Evolutionary conservation across 2,329 filamentous ascomycete species (phyloP), one percentile per base, ranked within the genome.

Genomic region (Phyllosticta ampelicida): DNA sequence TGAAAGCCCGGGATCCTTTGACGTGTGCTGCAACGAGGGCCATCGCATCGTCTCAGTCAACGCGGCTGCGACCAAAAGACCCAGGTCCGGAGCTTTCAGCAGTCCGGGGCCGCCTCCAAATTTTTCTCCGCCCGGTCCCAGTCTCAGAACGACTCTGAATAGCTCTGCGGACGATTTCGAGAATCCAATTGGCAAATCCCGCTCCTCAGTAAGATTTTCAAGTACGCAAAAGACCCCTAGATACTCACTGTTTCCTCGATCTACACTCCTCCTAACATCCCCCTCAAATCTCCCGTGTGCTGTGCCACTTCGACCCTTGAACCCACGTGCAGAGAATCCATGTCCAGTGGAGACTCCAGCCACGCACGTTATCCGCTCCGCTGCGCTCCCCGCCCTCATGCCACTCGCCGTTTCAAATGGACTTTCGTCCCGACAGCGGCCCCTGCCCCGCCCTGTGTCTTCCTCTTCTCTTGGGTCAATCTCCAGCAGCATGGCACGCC

Each of bases 391-490:
- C 5, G 63, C 67, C 49, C 65, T 73, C 36, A 62, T 73, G 21
- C 70, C 70, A 18, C 67, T 73, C 58, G 71, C 71, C 20, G 69
- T 66, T 53, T 67, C 70, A 20, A 67, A 68, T 48, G 71, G 70
- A 19, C 69, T 73, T 49, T 44, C 13, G 36, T 63, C 71, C 51
- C 67, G 61, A 13, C 55, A 58, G 61, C 62, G 55, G 62, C 65
- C 52, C 61, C 64, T 18, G 65, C 64, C 44, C 64, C 13, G 65
- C 62, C 48, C 62, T 68, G 44, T 70, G 68, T 69, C 64, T 68
- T 64, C 59, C 69, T 70, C 30, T 68, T 69, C 23, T 70, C 69
- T 60, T 21, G 50, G 51, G 51, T 50, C 53, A 19, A 60, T 64
- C 21, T 56, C 60, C 28, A 58, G 58, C 30, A 51, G 52, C 55